Base-by-base conservation (phyloP, 2,329 filamentous ascomycete genomes). In the Colletotrichum tofieldiae region DNA sequence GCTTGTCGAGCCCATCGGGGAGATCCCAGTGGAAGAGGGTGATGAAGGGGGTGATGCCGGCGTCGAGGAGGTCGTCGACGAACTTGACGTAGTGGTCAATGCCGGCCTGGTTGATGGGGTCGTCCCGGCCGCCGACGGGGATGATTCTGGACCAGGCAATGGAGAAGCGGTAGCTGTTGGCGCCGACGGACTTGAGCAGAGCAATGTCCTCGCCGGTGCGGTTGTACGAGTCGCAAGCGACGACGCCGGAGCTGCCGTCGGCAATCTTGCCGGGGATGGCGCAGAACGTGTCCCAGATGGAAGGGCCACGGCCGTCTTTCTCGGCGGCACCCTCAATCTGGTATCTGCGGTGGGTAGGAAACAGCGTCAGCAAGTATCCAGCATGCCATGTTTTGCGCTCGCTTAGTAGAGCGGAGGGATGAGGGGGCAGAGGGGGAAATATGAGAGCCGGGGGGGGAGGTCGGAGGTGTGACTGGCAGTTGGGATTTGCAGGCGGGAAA, bases 201-300 rank as follows among this genome's bases (percentile, higher is more conserved):
- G 87, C 89, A 78, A 97, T 93, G 79, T 97, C 94, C 79, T 94
- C 90, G 49, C 86, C 86, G 62, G 91, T 94, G 65, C 92, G 91
- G 83, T 96, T 92, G 86, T 97, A 97, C 37, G 93, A 95, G 84
- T 97, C 94, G 84, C 94, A 97, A 47, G 94, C 94, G 54, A 93
- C 89, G 63, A 90, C 91, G 64, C 94, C 94, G 54, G 91, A 92
- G 76, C 88, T 91, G 70, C 90, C 92, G 77, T 94, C 93, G 67
- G 94, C 93, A 77, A 96, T 95, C 84, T 96, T 97, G 78, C 93
- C 93, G 8, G 93, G 91, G 65, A 90, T 92, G 74, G 89, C 89
- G 83, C 93, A 95, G 85, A 97, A 97, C n/a, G 89, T 92, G 83
- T 97, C 94, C 94, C 94, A 97, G 81, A 97, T 96, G 73, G 93